Evolutionary conservation across 2,329 filamentous ascomycete genomes (phyloP).

Genomic region (Penicillium sp.): DNA sequence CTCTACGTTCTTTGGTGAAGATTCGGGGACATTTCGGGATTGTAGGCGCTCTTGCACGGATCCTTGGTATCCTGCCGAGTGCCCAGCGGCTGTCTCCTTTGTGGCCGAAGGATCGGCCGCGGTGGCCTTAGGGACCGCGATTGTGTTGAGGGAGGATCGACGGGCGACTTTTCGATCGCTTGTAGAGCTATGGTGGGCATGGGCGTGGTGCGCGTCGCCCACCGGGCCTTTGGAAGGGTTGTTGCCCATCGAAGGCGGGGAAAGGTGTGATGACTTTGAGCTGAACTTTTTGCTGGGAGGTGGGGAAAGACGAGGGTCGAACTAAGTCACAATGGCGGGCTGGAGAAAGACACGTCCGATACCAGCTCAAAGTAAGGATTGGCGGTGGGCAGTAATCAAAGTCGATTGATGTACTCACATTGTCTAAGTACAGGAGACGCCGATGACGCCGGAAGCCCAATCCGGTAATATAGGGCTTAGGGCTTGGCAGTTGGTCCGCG

Average conservation of each 20-base stretch:
- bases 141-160: slow-evolving; percentile 43
- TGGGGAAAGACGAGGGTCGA: slow-evolving; percentile 5
- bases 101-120: slow-evolving; percentile 47
- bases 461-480: slow-evolving; percentile 26
- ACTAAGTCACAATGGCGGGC: slow-evolving; percentile 24
- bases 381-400: slow-evolving; percentile 11
- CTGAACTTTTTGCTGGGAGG: slow-evolving; percentile 10
- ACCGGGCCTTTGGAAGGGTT: slow-evolving; percentile 47
- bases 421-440: slow-evolving; percentile 14
- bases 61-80: slow-evolving; percentile 37
- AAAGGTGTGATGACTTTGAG: slow-evolving; percentile 11
- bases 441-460: slow-evolving; percentile 24
- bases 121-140: slow-evolving; percentile 41
- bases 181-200: slow-evolving; percentile 26
- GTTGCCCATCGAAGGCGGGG: slow-evolving; percentile 48
- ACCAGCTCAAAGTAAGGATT: slow-evolving; percentile 15
- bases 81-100: slow-evolving; percentile 45
- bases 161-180: slow-evolving; percentile 43
- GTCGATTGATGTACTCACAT: slow-evolving; percentile 8
- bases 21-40: slow-evolving; percentile 38
- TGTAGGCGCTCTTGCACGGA: slow-evolving; percentile 45
- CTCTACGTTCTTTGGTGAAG: slow-evolving; percentile 26
- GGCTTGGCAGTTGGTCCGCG: slow-evolving; percentile 13
- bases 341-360: slow-evolving; percentile 16
- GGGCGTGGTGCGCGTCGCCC: slow-evolving; percentile 32